These are phyloP conservation scores for Colletotrichum orchidophilum DNA, from an alignment of 2,329 filamentous ascomycete genomes.

Conservation along the genomic window DNA sequence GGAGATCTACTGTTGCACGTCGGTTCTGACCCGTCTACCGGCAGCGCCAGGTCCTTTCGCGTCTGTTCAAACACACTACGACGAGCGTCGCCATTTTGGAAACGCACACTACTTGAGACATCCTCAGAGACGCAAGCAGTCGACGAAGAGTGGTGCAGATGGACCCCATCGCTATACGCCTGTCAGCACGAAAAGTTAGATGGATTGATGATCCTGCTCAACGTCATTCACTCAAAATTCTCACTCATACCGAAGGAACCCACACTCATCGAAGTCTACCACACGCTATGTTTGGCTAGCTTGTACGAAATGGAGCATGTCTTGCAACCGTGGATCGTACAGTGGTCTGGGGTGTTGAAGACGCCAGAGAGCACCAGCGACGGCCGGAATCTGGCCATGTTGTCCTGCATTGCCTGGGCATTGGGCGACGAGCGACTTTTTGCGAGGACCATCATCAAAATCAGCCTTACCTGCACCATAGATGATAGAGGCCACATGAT, in stretches of 20 bases:
- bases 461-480: neutral
- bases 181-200: constrained; percentile 17
- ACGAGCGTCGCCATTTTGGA: constrained; percentile 27
- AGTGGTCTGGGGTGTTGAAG: constrained; percentile 9
- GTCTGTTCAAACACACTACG: constrained; percentile 21
- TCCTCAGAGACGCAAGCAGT: neutral
- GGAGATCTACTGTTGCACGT: constrained; percentile 13
- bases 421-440: constrained; percentile 24
- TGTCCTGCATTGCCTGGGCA: constrained; percentile 16
- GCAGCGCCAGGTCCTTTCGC: constrained; percentile 6
- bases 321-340: constrained; percentile 24
- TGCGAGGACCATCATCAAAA: neutral
- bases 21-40: neutral
- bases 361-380: neutral
- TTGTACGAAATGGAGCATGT: constrained; percentile 23
- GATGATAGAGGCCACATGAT: neutral
- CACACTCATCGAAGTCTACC: constrained; percentile 1
- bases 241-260: constrained; percentile 1
- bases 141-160: constrained; percentile 1
- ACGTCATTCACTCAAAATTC: constrained; percentile 22
- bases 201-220: constrained; percentile 17
- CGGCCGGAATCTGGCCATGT: neutral
- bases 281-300: constrained; percentile 19
- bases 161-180: constrained; percentile 8
- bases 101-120: constrained; percentile 5